Base-by-base conservation (phyloP, 306 rosid species). In the Malus fusca region DNA sequence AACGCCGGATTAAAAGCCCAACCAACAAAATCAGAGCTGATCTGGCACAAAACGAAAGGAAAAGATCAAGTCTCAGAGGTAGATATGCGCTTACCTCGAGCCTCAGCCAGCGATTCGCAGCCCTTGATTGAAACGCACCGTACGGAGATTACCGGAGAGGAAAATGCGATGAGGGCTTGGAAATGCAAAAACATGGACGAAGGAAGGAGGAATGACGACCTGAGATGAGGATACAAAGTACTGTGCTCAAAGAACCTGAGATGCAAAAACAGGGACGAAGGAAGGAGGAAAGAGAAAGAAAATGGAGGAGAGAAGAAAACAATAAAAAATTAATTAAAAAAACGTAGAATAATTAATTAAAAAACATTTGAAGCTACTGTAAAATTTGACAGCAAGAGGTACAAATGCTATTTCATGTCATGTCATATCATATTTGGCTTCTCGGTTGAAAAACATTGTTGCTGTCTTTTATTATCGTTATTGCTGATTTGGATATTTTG, bases 91-190 rank as follows among this genome's bases (percentile, higher is more conserved):
- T 26, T 69, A 88, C 97, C 94, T 91, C 97, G 5, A 90, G 94
- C 83, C 93, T 91, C 68, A 93, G 72, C 96, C 96, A 93, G 31
- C 86, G 86, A 79, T 67, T 89, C 11, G 85, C 72, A 80, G 85
- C 82, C 90, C 85, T 81, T 44, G 81, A 35, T 76, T 33, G 46
- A 33, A 28, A 48, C 23, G 35, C 62, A 14, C 48, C 11, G 76
- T 8, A 23, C 44, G 46, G 69, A 23, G 40, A 77, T 51, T 44
- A 52, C 21, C 59, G 64, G 60, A 53, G 52, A 66, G 55, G 17
- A 35, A 18, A 65, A 8, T 18, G n/a, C 19, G 4, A n/a, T 8
- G 76, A 21, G 42, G 18, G 31, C 42, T 55, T 25, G 21, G 77
- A 46, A 71, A 10, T 23, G 25, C 62, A 11, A 14, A 18, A 42